Evolutionary conservation across 768 basidiomycete species (phyloP), one percentile per base, ranked within the genome.

Genomic region (Ramaria rubella): DNA sequence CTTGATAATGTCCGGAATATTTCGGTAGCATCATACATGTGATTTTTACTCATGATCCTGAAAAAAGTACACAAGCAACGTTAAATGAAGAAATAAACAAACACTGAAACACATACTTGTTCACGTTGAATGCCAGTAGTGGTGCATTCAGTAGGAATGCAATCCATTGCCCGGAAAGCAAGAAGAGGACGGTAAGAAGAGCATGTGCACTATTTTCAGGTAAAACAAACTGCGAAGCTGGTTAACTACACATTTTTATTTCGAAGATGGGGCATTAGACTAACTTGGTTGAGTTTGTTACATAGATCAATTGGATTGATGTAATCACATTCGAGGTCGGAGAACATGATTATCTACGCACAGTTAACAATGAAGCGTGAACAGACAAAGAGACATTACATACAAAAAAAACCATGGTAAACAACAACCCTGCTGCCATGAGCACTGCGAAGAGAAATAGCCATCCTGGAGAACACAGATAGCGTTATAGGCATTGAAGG

Each of bases 241-340:
- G n/a, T n/a, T n/a, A n/a, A n/a, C n/a, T n/a, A n/a, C n/a, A n/a
- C 7, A 38, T 7, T n/a, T 31, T 11, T 29, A 52, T 15, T 12
- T 31, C 23, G 6, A 3, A 30, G 19, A 49, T 4, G 56, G 23
- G 43, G 58, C 26, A 29, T 12, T 27, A 45, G 24, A 36, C 26
- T 42, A 43, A 38, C 95, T 73, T 94, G 90, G 70, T 98, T 98
- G 65, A 98, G 85, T 78, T 96, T 97, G 75, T 98, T 98, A 75
- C 96, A 98, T 36, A 98, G 85, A 73, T 99, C 96, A 82, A 99
- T 99, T 52, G 96, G 96, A 74, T 99, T 99, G 79, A 98, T 95
- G 76, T 97, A 98, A 80, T 96, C 94, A 78, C 93, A 96, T 75
- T 97, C 95, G 68, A 98, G 77, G 76, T 98, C 96, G 43, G 94